phyloP scores from a whole-genome alignment of 345 rosid species.

The Lumnitzera racemosa region DNA sequence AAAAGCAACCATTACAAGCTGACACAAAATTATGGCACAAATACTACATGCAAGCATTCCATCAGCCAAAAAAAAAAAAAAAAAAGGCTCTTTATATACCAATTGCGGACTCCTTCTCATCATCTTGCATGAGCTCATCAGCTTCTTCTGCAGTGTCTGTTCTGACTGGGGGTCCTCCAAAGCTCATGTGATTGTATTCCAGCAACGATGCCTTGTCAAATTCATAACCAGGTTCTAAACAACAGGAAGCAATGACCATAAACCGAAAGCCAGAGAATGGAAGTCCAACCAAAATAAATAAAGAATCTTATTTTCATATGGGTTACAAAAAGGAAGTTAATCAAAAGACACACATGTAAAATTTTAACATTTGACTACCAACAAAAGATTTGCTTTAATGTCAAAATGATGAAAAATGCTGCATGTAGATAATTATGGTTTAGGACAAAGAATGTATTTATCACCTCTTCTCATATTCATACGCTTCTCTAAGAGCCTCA shows the following conservation, averaged over 20 bases:
- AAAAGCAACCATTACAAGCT: no score
- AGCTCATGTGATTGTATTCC: slow-evolving; percentile 90
- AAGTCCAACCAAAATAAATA: neutral
- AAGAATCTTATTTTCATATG: neutral
- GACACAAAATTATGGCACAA: no score
- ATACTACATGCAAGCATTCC: no score
- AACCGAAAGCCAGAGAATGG: neutral
- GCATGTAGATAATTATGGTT: neutral
- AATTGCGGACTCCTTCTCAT: slow-evolving; percentile 64
- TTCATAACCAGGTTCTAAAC: slow-evolving; percentile 78
- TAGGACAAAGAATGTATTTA: neutral
- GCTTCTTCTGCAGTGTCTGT: slow-evolving; percentile 76
- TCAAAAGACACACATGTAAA: no score
- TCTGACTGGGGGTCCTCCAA: slow-evolving; percentile 89
- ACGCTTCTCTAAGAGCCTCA: slow-evolving; percentile 87
- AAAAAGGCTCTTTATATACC: slow-evolving; percentile 32
- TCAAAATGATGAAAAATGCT: neutral
- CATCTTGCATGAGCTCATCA: slow-evolving; percentile 46
- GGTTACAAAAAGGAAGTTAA: no score
- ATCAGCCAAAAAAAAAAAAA: neutral
- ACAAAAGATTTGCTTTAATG: neutral
- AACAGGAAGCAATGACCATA: slow-evolving; percentile 8
- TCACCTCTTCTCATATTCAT: slow-evolving; percentile 82
- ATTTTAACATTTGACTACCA: neutral
- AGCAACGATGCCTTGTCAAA: slow-evolving; percentile 60